A percentile compares a stretch with the other conserved stretches of the same genome.
Evolutionary conservation across 2,329 filamentous ascomycete species (phyloP).

Genomic region (Penicillium occitanis): DNA sequence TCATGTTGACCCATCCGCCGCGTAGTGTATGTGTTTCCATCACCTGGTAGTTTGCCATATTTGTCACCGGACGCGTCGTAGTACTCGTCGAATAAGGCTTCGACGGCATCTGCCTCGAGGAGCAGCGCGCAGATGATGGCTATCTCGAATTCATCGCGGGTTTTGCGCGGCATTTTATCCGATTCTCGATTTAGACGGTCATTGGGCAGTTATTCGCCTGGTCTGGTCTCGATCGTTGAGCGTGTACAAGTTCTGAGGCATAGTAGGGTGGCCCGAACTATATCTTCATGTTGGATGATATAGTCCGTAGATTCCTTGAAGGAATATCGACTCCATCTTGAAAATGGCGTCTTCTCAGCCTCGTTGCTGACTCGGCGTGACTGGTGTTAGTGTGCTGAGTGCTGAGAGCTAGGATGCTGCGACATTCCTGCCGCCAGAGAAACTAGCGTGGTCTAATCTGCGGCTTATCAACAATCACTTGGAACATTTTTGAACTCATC

Average conservation of each 20-base stretch:
- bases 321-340: neutral
- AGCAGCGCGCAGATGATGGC: neutral
- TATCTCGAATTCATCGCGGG: neutral
- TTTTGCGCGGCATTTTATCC: neutral
- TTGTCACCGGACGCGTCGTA: constrained; percentile 1
- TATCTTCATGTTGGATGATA: neutral
- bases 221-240: neutral
- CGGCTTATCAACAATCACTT: neutral
- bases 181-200: neutral
- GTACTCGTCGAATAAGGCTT: neutral
- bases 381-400: neutral
- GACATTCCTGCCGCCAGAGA: neutral
- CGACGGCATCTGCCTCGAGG: neutral
- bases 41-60: neutral
- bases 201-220: neutral
- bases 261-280: neutral
- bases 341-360: neutral
- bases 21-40: neutral
- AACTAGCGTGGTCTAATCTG: neutral
- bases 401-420: neutral
- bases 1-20: neutral
- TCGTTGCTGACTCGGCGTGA: neutral
- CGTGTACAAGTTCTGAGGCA: neutral
- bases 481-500: neutral
- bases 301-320: neutral